Percentiles rank a stretch among this genome's conserved stretches.
These are phyloP conservation scores for Bromus sterilis DNA, from an alignment of 176 grass and related monocot genomes.

Conservation along the genomic window DNA sequence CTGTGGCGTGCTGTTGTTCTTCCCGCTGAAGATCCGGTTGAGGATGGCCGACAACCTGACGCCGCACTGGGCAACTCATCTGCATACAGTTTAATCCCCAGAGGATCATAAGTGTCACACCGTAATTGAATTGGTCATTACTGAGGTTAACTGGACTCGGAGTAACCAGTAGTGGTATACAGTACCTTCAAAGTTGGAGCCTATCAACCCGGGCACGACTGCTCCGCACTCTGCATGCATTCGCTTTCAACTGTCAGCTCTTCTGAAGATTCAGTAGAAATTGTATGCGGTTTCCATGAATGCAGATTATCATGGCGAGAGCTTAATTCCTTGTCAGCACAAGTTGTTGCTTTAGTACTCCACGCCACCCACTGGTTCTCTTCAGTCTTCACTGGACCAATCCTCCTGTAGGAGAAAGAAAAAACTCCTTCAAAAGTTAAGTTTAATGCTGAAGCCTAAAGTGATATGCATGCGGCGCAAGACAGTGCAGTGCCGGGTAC, in stretches of 20 bases:
- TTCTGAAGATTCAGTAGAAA: background rate
- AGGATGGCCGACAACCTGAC: conserved; percentile 36
- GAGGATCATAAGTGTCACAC: background rate
- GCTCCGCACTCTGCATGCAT: conserved; percentile 24
- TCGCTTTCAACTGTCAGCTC: background rate
- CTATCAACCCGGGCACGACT: conserved; percentile 34
- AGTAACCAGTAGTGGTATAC: too few species aligned
- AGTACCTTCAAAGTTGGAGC: conserved; percentile 40
- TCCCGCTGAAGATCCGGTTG: conserved; percentile 24
- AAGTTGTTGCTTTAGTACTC: conserved; percentile 13
- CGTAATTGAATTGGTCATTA: background rate
- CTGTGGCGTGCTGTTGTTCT: background rate
- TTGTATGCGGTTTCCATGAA: background rate
- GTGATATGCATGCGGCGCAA: background rate
- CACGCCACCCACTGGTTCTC: conserved; percentile 45
- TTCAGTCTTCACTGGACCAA: conserved; percentile 34
- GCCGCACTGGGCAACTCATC: conserved; percentile 44
- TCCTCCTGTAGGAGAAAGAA: conserved; percentile 5
- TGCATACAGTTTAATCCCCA: conserved; percentile 1
- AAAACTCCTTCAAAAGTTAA: background rate
- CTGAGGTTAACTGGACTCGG: too few species aligned
- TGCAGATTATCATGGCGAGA: background rate
- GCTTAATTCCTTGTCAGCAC: conserved; percentile 29
- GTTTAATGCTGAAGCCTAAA: background rate
- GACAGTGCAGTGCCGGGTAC: too few species aligned